Conservation (phyloP, 164 flowering plant genomes). For the Magnolia officinalis region DNA sequence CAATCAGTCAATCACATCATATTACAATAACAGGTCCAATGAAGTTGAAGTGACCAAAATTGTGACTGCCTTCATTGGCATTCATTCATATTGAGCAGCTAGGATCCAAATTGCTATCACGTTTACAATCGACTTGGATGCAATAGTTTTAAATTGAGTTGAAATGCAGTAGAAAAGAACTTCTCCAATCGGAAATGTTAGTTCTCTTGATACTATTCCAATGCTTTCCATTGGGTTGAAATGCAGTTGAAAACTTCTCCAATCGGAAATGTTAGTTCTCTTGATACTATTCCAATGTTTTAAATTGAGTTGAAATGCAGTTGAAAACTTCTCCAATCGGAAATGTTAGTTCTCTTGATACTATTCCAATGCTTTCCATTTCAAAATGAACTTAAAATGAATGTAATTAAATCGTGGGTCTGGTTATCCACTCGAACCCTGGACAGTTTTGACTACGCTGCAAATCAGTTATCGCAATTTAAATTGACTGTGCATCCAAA, state of each 20-base stretch:
- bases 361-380: neutral
- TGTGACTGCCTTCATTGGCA: neutral
- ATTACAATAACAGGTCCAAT: too few species aligned
- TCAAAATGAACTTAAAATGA: neutral
- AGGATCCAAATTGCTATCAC: neutral
- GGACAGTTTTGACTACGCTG: too few species aligned
- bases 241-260: neutral
- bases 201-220: neutral
- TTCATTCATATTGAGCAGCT: neutral
- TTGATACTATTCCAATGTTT: neutral
- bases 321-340: neutral
- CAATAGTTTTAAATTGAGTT: neutral
- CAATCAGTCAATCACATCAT: too few species aligned
- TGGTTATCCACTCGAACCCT: neutral
- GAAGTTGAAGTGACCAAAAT: neutral
- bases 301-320: neutral
- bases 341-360: neutral
- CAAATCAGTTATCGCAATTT: neutral
- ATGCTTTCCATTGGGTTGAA: neutral
- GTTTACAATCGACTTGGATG: neutral
- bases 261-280: neutral
- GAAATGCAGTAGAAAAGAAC: neutral
- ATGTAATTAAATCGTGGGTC: neutral
- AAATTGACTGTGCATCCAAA: neutral
- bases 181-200: neutral